These are phyloP conservation scores for Pelargonium australe DNA, from an alignment of 441 rosid species.

Conservation along the genomic window DNA sequence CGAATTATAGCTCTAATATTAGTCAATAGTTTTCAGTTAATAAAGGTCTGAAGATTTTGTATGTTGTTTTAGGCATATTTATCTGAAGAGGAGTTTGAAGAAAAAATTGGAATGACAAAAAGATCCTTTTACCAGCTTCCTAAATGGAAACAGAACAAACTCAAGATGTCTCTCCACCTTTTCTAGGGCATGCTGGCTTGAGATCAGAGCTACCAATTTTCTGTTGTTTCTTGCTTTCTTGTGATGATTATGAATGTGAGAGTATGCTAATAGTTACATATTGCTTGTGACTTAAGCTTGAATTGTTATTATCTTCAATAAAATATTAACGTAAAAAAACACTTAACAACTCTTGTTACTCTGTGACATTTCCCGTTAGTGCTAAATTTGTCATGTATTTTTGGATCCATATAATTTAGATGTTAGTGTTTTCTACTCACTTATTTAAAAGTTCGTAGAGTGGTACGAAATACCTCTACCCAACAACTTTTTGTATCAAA, in stretches of 20 bases:
- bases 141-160: conserved; percentile 79
- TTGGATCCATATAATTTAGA: too few relatives aligned
- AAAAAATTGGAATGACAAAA: conserved; percentile 49
- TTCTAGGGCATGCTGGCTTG: conserved; percentile 30
- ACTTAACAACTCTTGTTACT: too few relatives aligned
- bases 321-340: too few relatives aligned
- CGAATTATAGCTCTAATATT: not conserved
- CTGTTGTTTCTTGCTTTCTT: not conserved
- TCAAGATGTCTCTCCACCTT: conserved; percentile 54
- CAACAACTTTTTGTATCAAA: too few relatives aligned
- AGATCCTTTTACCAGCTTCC: conserved; percentile 56
- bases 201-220: not conserved
- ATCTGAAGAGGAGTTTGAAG: conserved; percentile 55
- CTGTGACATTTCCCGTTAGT: too few relatives aligned
- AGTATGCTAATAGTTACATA: not conserved
- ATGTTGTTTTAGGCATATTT: conserved; percentile 49
- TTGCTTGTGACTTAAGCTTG: not conserved
- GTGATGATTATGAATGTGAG: not conserved
- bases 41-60: not conserved
- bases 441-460: too few relatives aligned
- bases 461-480: too few relatives aligned
- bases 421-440: too few relatives aligned
- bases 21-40: not conserved
- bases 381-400: too few relatives aligned
- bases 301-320: too few relatives aligned